Base-by-base conservation (phyloP, 2,329 filamentous ascomycete genomes). In the Aspergillus caelatus region DNA sequence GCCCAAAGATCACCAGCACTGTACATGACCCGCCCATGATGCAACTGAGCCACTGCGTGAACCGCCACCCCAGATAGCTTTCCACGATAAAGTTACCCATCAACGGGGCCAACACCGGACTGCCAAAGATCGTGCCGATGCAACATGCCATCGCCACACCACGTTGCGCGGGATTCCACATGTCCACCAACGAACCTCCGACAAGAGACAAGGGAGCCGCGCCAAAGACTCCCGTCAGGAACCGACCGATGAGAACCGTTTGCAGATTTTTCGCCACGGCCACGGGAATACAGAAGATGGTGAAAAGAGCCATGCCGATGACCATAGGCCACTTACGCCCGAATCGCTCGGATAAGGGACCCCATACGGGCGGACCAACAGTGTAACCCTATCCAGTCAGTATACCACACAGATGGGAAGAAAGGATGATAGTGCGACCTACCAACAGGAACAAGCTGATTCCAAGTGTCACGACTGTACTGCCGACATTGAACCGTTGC, bases 161-260 rank as follows among this genome's bases (percentile, higher is more conserved):
- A 32, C 91, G 84, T 77, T 94, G 91, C 72, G 93, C 91, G 55
- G 89, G 90, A 63, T 79, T 86, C 91, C 91, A 94, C 26, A 94
- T 79, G 78, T 94, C 91, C 9, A 71, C 71, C 28, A 74, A 74
- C 6, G 73, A 73, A 4, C 73, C 72, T 16, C 72, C 72, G 12
- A 72, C 73, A 1, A 75, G 63, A 0, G 73, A 72, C 7, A 74
- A 67, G 0, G 70, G 71, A 0, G 72, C 74, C 32, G 71, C 73
- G 4, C 71, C 71, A 57, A 76, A 76, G 12, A 77, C 70, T 23
- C 74, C 74, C 23, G 69, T 71, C 1, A 77, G 59, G 56, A 75
- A 75, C 4, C 74, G 71, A 14, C 67, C 68, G 3, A 65, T 72
- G 6, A 77, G 67, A 0, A 77, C 58, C 7, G 69, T 69, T 2